Conservation (phyloP, 352 stramenopile genomes). For the Globisporangium abappressorium region DNA sequence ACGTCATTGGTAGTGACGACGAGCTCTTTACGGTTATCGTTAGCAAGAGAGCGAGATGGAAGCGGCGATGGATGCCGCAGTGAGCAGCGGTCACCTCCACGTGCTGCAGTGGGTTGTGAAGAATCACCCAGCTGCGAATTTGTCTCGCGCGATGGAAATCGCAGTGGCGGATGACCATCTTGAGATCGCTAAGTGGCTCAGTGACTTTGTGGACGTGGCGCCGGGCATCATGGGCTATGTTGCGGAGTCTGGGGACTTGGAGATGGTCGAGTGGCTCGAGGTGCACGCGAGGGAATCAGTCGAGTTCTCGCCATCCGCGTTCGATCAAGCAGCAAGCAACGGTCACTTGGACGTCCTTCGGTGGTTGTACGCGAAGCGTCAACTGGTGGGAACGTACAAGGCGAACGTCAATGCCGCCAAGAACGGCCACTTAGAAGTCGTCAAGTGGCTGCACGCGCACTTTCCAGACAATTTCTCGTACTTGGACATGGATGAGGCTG, state of each 20-base stretch:
- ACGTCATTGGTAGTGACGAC: neutral
- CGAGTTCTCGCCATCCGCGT: neutral
- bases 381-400: neutral
- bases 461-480: neutral
- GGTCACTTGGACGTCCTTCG: neutral
- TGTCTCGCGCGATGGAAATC: neutral
- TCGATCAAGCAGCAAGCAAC: neutral
- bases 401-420: neutral
- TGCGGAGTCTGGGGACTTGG: neutral
- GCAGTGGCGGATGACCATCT: neutral
- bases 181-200: neutral
- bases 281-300: neutral
- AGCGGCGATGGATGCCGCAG: neutral
- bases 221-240: neutral
- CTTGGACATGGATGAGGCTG: neutral
- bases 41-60: neutral
- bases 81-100: neutral
- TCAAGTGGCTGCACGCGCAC: neutral
- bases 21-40: neutral
- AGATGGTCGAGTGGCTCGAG: neutral
- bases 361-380: neutral
- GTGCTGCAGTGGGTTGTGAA: neutral
- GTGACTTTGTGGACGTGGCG: neutral
- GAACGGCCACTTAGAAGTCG: neutral
- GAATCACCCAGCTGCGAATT: neutral